Base-by-base conservation (phyloP, 2,329 filamentous ascomycete genomes). In the Fusarium clavum region DNA sequence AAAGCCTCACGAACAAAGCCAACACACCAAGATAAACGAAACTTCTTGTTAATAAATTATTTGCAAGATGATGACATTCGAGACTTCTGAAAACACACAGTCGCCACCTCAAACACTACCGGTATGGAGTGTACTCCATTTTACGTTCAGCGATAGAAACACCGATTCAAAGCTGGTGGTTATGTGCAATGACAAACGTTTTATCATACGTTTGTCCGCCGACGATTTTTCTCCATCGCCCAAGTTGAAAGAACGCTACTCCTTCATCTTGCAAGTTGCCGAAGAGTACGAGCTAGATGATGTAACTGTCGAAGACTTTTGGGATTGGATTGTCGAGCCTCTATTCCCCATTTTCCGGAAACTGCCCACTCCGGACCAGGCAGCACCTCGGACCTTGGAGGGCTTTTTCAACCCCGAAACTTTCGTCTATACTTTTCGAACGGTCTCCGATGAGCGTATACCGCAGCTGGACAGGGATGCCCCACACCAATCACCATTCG, bases 341-440 rank as follows among this genome's bases (percentile, higher is more conserved):
- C 18, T 56, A 4, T 8, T 56, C 1, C 29, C 29, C 1, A 5
- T 16, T 2, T 38, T 34, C 6, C 16, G 22, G 4, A 0, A 27
- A 13, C 2, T 56, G 0, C 43, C 22, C n/a, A 43, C 11, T 5
- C n/a, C 40, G 9, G 43, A 56, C 13, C 25, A 25, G 3, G 12
- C 18, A 11, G 12, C 10, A 8, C 8, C 6, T 2, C 8, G 32
- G 2, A 38, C 43, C 4, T 11, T 56, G 1, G 14, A 49, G 0
- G 12, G n/a, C 10, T 38, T 49, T n/a, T 29, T 49, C 4, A 49
- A 20, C 22, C 43, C 53, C 2, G 1, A 38, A n/a, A 49, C 29
- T 1, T 3, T 4, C 1, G 34, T 3, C 25, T 49, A 38, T 38
- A 8, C 24, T 1, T 13, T 56, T 6, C 22, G 2, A 27, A 30